Base-by-base conservation (phyloP, 495 filamentous ascomycete species). In the Penicillium roqueforti region DNA sequence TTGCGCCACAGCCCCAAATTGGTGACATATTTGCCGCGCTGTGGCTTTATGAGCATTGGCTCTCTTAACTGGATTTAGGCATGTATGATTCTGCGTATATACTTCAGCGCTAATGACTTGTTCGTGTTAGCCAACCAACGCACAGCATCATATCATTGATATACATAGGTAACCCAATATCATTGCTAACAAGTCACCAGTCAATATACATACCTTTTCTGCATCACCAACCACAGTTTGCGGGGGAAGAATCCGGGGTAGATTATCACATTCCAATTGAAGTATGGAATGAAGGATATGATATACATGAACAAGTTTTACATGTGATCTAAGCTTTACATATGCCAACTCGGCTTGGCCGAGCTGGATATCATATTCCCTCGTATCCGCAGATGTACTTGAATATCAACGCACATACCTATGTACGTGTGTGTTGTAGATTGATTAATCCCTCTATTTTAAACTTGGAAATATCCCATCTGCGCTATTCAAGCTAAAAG, bases 1-100 rank as follows among this genome's bases (percentile, higher is more conserved):
- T 61, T 61, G 58, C 58, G 58, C 57, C 57, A 59, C 51, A 55
- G 56, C 51, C 56, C 51, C 56, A 58, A 32, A 4, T 32, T 22
- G 16, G 28, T 48, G 20, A 7, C 10, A 2, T 6, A 6, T 3
- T 25, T 25, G 14, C 14, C 11, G 11, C 10, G 11, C 6, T 32
- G 7, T 42, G 20, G 20, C 5, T 20, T 1, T 42, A 42, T 42
- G 10, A 42, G 25, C 1, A 13, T 41, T 6, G 4, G 25, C 4
- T 0, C 1, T 1, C 5, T 32, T 11, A 13, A 32, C 11, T 14
- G 29, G 11, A 32, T 32, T 32, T 4, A 6, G 3, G 10, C 9
- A 29, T 29, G 28, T 4, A 32, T 32, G 29, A 32, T 32, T 32
- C 8, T 29, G 2, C 28, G 0, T 10, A 10, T 10, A 32, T 32